phyloP scores from a whole-genome alignment of 495 filamentous ascomycete genomes.

The Penicillium psychrofluorescens region DNA sequence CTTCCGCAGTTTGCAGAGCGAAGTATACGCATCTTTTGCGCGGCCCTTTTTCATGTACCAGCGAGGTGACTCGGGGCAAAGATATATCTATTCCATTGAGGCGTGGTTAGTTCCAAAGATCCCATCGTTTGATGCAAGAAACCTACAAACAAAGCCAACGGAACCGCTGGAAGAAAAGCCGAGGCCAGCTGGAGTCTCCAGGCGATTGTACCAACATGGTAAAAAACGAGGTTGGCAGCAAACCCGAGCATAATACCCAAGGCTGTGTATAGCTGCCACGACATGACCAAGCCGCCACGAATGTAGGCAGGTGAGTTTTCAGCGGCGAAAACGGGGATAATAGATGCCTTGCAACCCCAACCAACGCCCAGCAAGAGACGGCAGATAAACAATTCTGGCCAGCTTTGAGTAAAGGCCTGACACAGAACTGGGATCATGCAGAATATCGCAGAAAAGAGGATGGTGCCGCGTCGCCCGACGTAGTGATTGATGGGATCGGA shows the following conservation, averaged over 20 bases:
- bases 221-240: conserved; percentile 62
- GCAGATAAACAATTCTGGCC: conserved; percentile 53
- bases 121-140: too few relatives aligned
- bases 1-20: conserved; percentile 54
- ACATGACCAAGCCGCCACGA: conserved; percentile 76
- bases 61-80: conserved; percentile 52
- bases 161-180: conserved; percentile 69
- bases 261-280: conserved; percentile 81
- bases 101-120: too few relatives aligned
- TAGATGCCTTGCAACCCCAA: conserved; percentile 53
- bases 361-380: conserved; percentile 65
- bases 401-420: conserved; percentile 55
- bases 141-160: conserved; percentile 8
- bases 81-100: conserved; percentile 24
- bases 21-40: conserved; percentile 55
- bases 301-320: conserved; percentile 70
- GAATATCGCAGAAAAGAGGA: conserved; percentile 60
- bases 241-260: conserved; percentile 73
- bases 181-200: conserved; percentile 78
- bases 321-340: conserved; percentile 67
- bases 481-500: conserved; percentile 63
- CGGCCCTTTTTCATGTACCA: conserved; percentile 57
- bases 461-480: conserved; percentile 59
- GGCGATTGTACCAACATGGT: conserved; percentile 44
- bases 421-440: conserved; percentile 56